A percentile compares a stretch with the other conserved stretches of the same genome.
Conservation (phyloP, 352 stramenopile genomes). For the Pythium scleroteichum region DNA sequence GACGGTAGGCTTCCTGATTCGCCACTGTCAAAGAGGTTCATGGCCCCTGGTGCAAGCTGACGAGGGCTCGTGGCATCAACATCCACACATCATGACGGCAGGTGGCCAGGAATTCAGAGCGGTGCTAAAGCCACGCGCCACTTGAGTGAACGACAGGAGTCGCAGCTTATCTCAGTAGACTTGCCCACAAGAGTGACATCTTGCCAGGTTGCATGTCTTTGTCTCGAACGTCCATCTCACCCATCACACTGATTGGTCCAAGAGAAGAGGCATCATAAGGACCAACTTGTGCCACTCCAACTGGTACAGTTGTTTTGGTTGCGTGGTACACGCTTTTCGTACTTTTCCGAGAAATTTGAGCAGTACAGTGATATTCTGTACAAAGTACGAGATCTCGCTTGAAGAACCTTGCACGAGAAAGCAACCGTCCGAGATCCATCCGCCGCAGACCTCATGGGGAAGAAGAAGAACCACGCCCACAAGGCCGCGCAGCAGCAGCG, state of each 20-base stretch:
- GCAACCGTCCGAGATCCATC: conserved; percentile 13
- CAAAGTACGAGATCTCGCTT: conserved; percentile 29
- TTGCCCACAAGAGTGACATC: background rate
- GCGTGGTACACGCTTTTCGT: conserved; percentile 3
- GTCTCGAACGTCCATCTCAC: conserved; percentile 23
- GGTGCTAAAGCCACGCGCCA: conserved; percentile 22
- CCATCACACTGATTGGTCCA: conserved; percentile 4
- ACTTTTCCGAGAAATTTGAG: background rate
- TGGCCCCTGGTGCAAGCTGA: too few species aligned
- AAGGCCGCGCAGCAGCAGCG: conserved; percentile 12
- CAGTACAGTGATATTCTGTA: background rate
- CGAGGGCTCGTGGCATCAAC: too few species aligned
- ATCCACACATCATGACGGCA: background rate
- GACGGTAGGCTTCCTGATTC: background rate
- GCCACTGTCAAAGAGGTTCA: too few species aligned
- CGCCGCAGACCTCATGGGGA: conserved; percentile 17
- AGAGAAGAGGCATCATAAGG: conserved; percentile 9
- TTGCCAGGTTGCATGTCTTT: conserved; percentile 20
- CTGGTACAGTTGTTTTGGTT: background rate
- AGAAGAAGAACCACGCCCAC: conserved; percentile 25
- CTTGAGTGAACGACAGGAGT: conserved; percentile 22
- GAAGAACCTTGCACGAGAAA: conserved; percentile 3
- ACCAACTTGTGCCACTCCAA: background rate
- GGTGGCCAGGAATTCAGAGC: conserved; percentile 12
- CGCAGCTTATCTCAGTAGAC: conserved; percentile 17